Evolutionary conservation across 2,329 filamentous ascomycete genomes (phyloP), one percentile per base, ranked within the genome.

Genomic region (Stachybotrys chartarum): DNA sequence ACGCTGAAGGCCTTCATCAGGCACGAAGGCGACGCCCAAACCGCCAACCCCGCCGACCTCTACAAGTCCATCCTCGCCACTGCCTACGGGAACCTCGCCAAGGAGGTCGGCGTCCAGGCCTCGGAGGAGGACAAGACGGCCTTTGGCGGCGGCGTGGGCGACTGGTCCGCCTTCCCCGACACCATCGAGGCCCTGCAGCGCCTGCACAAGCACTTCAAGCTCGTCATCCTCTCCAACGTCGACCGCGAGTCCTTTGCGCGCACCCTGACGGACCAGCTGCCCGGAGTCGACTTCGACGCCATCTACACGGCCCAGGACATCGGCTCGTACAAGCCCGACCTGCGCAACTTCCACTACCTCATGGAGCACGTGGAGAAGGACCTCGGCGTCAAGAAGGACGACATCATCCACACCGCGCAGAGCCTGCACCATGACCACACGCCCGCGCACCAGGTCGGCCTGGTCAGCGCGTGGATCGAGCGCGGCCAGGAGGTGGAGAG

Each of bases 231-330:
- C 8, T 81, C 79, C 42, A 88, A 87, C 59, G 78, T 86, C 0
- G 80, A 86, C 66, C 71, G 72, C 3, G 59, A 55, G 6, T 65
- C 61, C 1, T 68, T 68, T 54, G 51, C 54, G 49, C 55, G 57
- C 31, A 68, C 65, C 57, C 66, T 62, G 14, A 56, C 17, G 54
- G 58, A 59, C 17, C 68, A 68, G 30, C 70, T 90, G 12, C 66
- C 72, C 17, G 78, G 77, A 0, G 75, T 81, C 3, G 51, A 50
- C 8, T 78, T 90, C 63, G 85, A 88, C 61, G 77, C 78, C 12
- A 74, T 88, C 30, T 83, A 87, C 68, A 90, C 86, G 3, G 88
- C 88, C 1, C 75, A 91, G 69, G 81, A 87, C 49, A 82, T 91
- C 54, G 86, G 88, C 1, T 78, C 75, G 7, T 91, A 91, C 68